Evolutionary conservation across 1,284 basidiomycete genomes (phyloP), one percentile per base, ranked within the genome.

Genomic region (Anthracocystis panici-leucophaei): DNA sequence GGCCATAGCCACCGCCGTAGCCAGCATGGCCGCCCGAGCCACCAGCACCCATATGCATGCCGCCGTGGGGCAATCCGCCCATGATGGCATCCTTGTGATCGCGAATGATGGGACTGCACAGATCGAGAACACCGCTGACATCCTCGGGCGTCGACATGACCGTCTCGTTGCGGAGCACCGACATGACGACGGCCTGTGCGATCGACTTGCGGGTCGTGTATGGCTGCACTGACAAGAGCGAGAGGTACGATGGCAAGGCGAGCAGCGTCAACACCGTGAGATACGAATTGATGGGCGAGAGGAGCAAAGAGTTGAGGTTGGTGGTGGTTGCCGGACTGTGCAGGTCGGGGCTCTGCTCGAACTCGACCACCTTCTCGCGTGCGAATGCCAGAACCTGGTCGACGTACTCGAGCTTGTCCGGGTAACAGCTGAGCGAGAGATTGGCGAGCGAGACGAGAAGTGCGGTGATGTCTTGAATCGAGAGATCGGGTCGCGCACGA

Each of bases 301-400:
- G 65, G 16, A 84, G 71, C 46, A 84, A 60, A 29, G 79, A 72
- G 53, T 81, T 80, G 66, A 83, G 77, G 55, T 83, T 75, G 23
- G 65, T 62, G 12, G 72, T 63, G 5, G 79, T 80, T 9, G 75
- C 72, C 9, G 68, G 66, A 18, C 68, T 73, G 54, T 75, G 76
- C 44, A 79, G 69, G 49, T 84, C 81, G 29, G 71, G 73, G 56
- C 65, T 78, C 56, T 74, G 75, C 56, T 77, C 79, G 35, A 72
- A 73, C 49, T 79, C 79, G 49, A 65, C 65, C 20, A 82, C 78
- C 55, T 81, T 80, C 38, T 77, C 74, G 38, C 78, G 65, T 29
- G 83, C 83, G 49, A 83, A 84, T n/a, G 74, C 81, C 1, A 84
- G 75, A 9, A 84, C 77, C 66, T 84, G 83, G 54, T 84, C 83